These are phyloP conservation scores for Nakazawaea siamensis DNA, from an alignment of 805 yeast genomes.

Conservation along the genomic window DNA sequence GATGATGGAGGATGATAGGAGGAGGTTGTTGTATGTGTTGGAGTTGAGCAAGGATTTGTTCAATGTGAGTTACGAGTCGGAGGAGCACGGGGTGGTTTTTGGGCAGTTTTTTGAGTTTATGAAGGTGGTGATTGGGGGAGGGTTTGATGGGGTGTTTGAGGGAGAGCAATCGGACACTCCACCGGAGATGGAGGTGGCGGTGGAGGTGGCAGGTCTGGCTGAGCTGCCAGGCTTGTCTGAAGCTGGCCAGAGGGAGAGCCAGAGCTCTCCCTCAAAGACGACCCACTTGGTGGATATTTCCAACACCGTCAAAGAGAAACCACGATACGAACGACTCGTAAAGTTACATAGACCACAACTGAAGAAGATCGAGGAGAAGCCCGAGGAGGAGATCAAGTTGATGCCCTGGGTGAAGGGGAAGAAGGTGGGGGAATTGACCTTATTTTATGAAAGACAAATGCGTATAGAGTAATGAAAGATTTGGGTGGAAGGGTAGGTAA, in stretches of 20 bases:
- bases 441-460: conserved; percentile 38
- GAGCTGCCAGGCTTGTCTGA: too few relatives aligned
- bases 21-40: conserved; percentile 22
- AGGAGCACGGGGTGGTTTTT: conserved; percentile 20
- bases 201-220: neutral
- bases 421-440: conserved; percentile 43
- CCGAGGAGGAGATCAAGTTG: conserved; percentile 5
- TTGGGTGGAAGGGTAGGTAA: neutral
- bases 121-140: neutral
- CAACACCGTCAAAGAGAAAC: neutral
- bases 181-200: neutral
- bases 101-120: conserved; percentile 4
- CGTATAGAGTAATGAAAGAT: neutral
- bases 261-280: too few relatives aligned
- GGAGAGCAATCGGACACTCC: neutral
- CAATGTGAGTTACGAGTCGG: conserved; percentile 14
- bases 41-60: conserved; percentile 23
- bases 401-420: conserved; percentile 34
- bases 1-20: conserved; percentile 19
- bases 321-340: conserved; percentile 6
- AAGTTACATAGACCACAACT: conserved; percentile 4
- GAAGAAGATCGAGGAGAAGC: neutral
- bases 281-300: neutral
- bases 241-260: too few relatives aligned
- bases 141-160: neutral